Base-by-base conservation (phyloP, 306 rosid genomes). In the Senna tora region DNA sequence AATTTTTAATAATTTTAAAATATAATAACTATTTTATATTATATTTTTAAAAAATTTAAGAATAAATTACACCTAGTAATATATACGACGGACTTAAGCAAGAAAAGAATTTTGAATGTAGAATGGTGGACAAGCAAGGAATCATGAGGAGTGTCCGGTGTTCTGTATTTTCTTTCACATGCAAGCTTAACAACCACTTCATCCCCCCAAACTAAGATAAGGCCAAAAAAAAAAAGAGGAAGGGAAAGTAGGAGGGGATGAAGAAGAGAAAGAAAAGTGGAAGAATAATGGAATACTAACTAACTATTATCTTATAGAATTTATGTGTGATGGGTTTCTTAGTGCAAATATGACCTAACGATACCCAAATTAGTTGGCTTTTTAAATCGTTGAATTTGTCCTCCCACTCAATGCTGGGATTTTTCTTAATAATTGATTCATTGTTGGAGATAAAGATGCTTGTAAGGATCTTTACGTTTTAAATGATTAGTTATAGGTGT, bases 51-150 rank as follows among this genome's bases (percentile, higher is more conserved):
- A n/a, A n/a, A n/a, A n/a, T n/a, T n/a, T n/a, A n/a, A n/a, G n/a
- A n/a, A n/a, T n/a, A n/a, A n/a, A n/a, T n/a, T n/a, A n/a, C n/a
- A n/a, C n/a, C n/a, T n/a, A n/a, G n/a, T n/a, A n/a, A n/a, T n/a
- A n/a, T 2, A 36, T 43, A 30, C 11, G 3, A 16, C 32, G 65
- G 67, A 42, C 21, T 9, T 47, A 30, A 28, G 34, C 33, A 46
- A 50, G 67, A 66, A 81, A 81, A 72, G 71, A 45, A 9, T 73
- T 42, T 62, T 17, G 46, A 55, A 17, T 32, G 54, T 73, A 8
- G 71, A 57, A 75, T 69, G 49, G 42, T 73, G 63, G 38, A 20
- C 63, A 78, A 78, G 80, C 72, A 82, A 78, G 66, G 81, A 75
- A 71, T 78, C 69, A 71, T 70, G 69, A 67, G n/a, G 6, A 15